These are phyloP conservation scores for Erodium texanum DNA, from an alignment of 441 rosid species.

Conservation along the genomic window DNA sequence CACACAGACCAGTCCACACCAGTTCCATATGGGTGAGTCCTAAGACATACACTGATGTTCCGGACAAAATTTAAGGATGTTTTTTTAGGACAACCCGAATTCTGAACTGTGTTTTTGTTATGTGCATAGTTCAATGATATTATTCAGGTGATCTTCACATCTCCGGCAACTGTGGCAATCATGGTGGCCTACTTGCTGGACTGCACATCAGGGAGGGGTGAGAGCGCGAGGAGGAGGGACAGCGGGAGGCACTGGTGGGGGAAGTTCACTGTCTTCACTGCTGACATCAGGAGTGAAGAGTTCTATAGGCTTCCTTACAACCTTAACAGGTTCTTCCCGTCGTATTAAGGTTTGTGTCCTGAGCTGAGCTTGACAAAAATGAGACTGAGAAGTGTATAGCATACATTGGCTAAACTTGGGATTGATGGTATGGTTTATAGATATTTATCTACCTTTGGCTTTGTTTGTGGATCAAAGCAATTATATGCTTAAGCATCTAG, in stretches of 20 bases:
- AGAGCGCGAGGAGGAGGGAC: constrained; percentile 53
- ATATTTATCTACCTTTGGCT: too few species aligned
- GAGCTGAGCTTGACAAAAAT: background rate
- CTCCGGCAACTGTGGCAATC: constrained; percentile 89
- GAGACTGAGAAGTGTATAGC: background rate
- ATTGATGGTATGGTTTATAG: too few species aligned
- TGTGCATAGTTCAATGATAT: constrained; percentile 85
- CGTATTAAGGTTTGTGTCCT: constrained; percentile 16
- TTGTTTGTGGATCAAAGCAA: too few species aligned
- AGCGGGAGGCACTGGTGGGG: constrained; percentile 98
- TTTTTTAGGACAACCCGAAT: background rate
- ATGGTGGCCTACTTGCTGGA: constrained; percentile 70
- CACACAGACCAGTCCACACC: constrained; percentile 84
- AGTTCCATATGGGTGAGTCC: constrained; percentile 64
- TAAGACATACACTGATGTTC: background rate
- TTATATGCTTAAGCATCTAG: too few species aligned
- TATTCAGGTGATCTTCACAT: constrained; percentile 73
- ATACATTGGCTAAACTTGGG: too few species aligned
- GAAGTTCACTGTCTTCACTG: constrained; percentile 59
- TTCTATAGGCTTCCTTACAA: constrained; percentile 88
- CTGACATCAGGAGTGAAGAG: constrained; percentile 67
- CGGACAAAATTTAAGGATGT: background rate
- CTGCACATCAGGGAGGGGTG: constrained; percentile 53
- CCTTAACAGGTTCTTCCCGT: constrained; percentile 81
- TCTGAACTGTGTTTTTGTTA: constrained; percentile 8